These are phyloP conservation scores for Ustilago loliicola DNA, from an alignment of 1,284 basidiomycete genomes.

Conservation along the genomic window DNA sequence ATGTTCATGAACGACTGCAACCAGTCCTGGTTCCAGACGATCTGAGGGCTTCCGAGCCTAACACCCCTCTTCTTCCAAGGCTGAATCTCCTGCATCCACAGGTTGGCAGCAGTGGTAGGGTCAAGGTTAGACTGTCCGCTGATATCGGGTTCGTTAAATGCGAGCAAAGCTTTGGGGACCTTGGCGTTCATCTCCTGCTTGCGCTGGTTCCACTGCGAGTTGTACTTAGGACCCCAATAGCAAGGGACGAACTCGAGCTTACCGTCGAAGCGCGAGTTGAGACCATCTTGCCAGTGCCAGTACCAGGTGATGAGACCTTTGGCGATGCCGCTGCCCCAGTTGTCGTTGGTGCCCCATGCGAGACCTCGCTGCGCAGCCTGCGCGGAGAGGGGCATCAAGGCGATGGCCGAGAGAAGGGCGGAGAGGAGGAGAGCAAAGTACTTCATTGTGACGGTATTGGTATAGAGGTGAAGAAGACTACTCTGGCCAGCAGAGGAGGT, in stretches of 20 bases:
- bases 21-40: constrained; percentile 65
- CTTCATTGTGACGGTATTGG: constrained; percentile 39
- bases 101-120: constrained; percentile 45
- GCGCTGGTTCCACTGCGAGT: constrained; percentile 50
- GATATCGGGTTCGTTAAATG: constrained; percentile 67
- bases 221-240: constrained; percentile 65
- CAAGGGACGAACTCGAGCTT: constrained; percentile 65
- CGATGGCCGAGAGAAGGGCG: constrained; percentile 19
- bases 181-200: constrained; percentile 57
- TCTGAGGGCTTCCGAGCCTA: constrained; percentile 62
- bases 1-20: constrained; percentile 54
- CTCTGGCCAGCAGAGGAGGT: constrained; percentile 35
- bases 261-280: constrained; percentile 32
- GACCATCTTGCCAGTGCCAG: constrained; percentile 67
- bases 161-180: constrained; percentile 54
- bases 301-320: constrained; percentile 63
- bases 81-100: constrained; percentile 60
- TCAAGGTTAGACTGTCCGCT: constrained; percentile 58
- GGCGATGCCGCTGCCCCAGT: constrained; percentile 53
- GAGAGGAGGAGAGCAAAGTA: constrained; percentile 31
- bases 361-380: constrained; percentile 51
- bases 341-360: constrained; percentile 63
- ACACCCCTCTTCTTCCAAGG: constrained; percentile 62
- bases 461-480: constrained; percentile 8
- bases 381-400: constrained; percentile 21